Evolutionary conservation across 805 yeast species (phyloP), one percentile per base, ranked within the genome.

Genomic region (Myxozyma mucilagina): DNA sequence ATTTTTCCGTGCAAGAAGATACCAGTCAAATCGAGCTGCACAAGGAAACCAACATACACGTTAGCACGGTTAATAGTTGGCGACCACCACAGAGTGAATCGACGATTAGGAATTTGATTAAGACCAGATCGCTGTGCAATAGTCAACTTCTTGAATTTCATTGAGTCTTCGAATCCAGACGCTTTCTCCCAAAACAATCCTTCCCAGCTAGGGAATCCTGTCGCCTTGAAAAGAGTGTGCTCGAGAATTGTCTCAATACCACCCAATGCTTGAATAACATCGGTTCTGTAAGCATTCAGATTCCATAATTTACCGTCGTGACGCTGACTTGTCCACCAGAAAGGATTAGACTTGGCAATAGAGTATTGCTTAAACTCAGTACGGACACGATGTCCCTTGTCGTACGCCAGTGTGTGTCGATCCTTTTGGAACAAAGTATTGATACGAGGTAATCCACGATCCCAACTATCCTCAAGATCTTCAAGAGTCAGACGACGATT

Each of bases 11-110:
- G 99, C 53, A 94, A 78, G 74, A 94, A 94, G 34, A 94, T 93
- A 70, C 99, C 99, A 0, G 99, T 94, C 71, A 94, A 78, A 75
- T 94, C 99, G 48, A 94, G 79, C 73, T 94, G 99, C 34, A 94
- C 99, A 70, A 92, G 79, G 77, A 94, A 94, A 32, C 99, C 99
- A 59, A 94, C 97, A 71, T 94, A 94, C 31, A 94, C 98, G 71
- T 94, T 94, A 5, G 99, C 99, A 66, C 99, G 83, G 71, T 94
- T 94, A 69, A 94, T 94, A 0, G 99, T 94, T 5, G 99, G 99
- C 0, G 97, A 91, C 99, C 99, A 94, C 99, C 99, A 94, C 35
- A 94, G 77, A 0, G 99, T 94, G 72, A 94, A 94, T 49, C 99
- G 82, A 73, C 99, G 86, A 72, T 94, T 94, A 2, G 99, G 99